These are phyloP conservation scores for Colletotrichum sublineola DNA, from an alignment of 2,329 filamentous ascomycete species.

Conservation along the genomic window DNA sequence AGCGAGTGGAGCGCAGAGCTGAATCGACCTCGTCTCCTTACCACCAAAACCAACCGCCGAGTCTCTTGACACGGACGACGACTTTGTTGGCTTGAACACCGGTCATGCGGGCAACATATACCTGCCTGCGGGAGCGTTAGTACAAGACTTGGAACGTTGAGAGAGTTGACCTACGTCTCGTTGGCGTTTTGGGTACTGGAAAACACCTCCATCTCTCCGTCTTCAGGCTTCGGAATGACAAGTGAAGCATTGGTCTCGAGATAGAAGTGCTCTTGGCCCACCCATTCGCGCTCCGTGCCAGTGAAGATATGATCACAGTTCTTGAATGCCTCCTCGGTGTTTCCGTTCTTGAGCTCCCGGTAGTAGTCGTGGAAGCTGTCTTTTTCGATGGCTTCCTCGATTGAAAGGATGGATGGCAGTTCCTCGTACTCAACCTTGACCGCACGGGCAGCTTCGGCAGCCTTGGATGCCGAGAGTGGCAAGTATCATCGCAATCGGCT, in stretches of 20 bases:
- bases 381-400: conserved; percentile 93
- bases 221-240: conserved; percentile 88
- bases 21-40: conserved; percentile 90
- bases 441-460: conserved; percentile 83
- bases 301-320: conserved; percentile 86
- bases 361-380: conserved; percentile 90
- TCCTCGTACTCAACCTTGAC: conserved; percentile 94
- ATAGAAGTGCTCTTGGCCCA: conserved; percentile 97
- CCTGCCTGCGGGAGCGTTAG: conserved; percentile 72
- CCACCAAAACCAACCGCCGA: conserved; percentile 97
- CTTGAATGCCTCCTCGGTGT: conserved; percentile 81
- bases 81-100: conserved; percentile 90
- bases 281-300: conserved; percentile 89
- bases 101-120: conserved; percentile 86
- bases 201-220: conserved; percentile 95
- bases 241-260: conserved; percentile 92
- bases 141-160: neutral
- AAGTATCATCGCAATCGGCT: conserved; percentile 91
- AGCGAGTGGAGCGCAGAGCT: conserved; percentile 86
- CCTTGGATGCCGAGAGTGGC: conserved; percentile 83
- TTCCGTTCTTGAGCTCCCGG: conserved; percentile 86
- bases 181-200: conserved; percentile 94
- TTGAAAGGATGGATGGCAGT: conserved; percentile 88
- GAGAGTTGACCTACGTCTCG: conserved; percentile 75
- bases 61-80: conserved; percentile 87